Conservation (phyloP, 2,329 filamentous ascomycete species). For the Dactylellina sp. region DNA sequence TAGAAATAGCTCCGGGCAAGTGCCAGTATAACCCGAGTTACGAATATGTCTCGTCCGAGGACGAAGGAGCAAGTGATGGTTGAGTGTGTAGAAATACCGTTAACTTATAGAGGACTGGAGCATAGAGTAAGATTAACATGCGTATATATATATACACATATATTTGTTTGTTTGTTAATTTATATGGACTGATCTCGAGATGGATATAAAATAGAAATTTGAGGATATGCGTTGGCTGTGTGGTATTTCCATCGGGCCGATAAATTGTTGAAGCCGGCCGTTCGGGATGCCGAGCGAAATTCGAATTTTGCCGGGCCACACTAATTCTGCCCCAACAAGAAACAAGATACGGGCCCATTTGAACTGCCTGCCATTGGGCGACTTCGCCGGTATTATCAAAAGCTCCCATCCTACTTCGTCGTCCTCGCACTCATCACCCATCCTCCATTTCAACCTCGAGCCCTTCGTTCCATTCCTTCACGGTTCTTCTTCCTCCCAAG, state of each 20-base stretch:
- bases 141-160: too few relatives aligned
- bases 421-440: slow-evolving; percentile 2
- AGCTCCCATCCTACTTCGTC: background rate
- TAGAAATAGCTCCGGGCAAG: background rate
- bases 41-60: background rate
- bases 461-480: background rate
- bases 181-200: too few relatives aligned
- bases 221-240: background rate
- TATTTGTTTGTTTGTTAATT: too few relatives aligned
- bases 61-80: too few relatives aligned
- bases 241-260: slow-evolving; percentile 1
- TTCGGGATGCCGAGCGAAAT: slow-evolving; percentile 9
- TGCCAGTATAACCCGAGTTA: background rate
- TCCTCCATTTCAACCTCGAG: background rate
- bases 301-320: slow-evolving; percentile 3
- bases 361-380: background rate
- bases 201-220: too few relatives aligned
- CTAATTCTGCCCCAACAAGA: slow-evolving; percentile 1
- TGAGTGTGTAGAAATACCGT: too few relatives aligned
- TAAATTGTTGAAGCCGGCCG: background rate
- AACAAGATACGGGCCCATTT: background rate
- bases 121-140: too few relatives aligned
- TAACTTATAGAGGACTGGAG: too few relatives aligned
- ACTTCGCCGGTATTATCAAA: background rate
- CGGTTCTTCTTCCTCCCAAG: background rate